Base-by-base conservation (phyloP, 140 eudicot genomes). In the Ambrosia hybrid region DNA sequence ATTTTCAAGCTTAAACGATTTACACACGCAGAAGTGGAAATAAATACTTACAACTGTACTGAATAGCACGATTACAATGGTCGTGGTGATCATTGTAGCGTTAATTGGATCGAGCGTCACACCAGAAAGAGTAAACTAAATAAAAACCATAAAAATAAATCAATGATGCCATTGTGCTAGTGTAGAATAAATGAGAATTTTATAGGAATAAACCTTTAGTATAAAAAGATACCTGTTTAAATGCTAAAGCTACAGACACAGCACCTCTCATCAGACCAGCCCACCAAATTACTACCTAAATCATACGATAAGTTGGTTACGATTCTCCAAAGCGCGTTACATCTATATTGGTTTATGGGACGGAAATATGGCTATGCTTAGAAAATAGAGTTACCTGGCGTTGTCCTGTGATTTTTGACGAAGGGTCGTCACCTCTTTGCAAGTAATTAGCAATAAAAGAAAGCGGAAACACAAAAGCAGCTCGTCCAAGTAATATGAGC, bases 251-350 rank as follows among this genome's bases (percentile, higher is more conserved):
- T 14, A 94, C 90, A 34, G 97, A 94, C 57, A 94, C 99, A 2
- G 99, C 99, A 10, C 99, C 99, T 83, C 99, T 84, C 97, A 94
- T 90, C 70, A 94, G 85, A 53, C 99, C 99, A 30, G 99, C 99
- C 99, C 99, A 94, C 97, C 99, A 94, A 55, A 94, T 88, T 34
- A 90, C 77, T 6, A 87, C 73, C 99, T 94, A 82, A 48, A 80
- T 4, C 73, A 80, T 5, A 48, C 5, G 9, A n/a, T 48, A 74
- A 34, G 13, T 9, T 0, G 2, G 57, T 60, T 61, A n/a, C 2
- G 1, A 45, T 21, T 14, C n/a, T 33, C 6, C 52, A 70, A 16
- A 52, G 41, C 26, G 34, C n/a, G n/a, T 17, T 11, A 57, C 15
- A 26, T 10, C 15, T 37, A n/a, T 52, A 16, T 52, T 36, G 36